A percentile compares a stretch with the other conserved stretches of the same genome.
phyloP scores from a whole-genome alignment of 768 basidiomycete genomes.

The Boletus vermiculosoides region DNA sequence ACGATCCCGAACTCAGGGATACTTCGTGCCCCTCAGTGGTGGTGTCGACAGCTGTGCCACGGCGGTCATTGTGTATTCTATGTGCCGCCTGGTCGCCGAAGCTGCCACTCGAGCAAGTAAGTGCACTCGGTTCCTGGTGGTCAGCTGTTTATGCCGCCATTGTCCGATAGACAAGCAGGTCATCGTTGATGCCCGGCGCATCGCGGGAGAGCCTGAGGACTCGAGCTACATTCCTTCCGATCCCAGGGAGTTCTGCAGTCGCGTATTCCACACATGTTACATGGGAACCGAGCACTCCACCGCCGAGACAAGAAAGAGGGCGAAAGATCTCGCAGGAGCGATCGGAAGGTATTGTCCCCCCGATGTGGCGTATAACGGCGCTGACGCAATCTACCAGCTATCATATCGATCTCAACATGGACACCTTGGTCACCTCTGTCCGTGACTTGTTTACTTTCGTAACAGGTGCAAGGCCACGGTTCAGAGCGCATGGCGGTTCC shows the following conservation, averaged over 20 bases:
- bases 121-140: not conserved
- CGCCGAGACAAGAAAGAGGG: conserved; percentile 77
- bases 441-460: conserved; percentile 80
- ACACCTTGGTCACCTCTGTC: conserved; percentile 81
- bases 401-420: conserved; percentile 96
- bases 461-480: conserved; percentile 70
- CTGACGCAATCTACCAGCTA: conserved; percentile 52
- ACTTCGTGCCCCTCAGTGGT: conserved; percentile 92
- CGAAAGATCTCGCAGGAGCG: conserved; percentile 81
- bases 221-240: conserved; percentile 86
- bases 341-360: conserved; percentile 73
- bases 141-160: not conserved
- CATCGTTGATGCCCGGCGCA: conserved; percentile 86
- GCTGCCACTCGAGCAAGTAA: conserved; percentile 75
- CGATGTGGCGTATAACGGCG: not conserved
- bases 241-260: conserved; percentile 77
- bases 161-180: conserved; percentile 67
- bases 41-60: conserved; percentile 99
- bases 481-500: conserved; percentile 84
- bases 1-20: conserved; percentile 89
- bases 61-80: conserved; percentile 91
- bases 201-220: conserved; percentile 77
- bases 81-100: conserved; percentile 88
- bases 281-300: conserved; percentile 99
- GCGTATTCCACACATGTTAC: conserved; percentile 97